Conservation (phyloP, 352 stramenopile genomes). For the Globisporangium mamillatum region DNA sequence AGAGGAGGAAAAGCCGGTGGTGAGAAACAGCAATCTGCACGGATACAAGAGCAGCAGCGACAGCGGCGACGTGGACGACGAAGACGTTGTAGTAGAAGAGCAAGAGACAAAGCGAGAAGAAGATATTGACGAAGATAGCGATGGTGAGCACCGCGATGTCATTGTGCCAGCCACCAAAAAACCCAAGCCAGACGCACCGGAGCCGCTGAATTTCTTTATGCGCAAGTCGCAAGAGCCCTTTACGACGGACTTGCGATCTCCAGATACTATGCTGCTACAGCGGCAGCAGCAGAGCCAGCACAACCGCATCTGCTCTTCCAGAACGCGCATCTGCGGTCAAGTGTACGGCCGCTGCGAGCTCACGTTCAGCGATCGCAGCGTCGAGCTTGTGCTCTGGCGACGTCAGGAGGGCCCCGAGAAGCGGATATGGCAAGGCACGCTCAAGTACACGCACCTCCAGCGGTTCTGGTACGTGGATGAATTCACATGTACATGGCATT, state of each 20-base stretch:
- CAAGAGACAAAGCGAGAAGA: too few relatives aligned
- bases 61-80: slow-evolving; percentile 9
- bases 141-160: neutral
- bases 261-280: neutral
- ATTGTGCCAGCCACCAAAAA: neutral
- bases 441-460: slow-evolving; percentile 39
- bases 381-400: slow-evolving; percentile 36
- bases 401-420: slow-evolving; percentile 10
- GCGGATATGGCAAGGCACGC: slow-evolving; percentile 25
- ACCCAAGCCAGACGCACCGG: neutral
- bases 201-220: slow-evolving; percentile 16
- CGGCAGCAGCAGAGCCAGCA: slow-evolving; percentile 8
- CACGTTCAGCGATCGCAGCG: slow-evolving; percentile 22
- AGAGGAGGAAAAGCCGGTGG: neutral
- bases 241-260: neutral
- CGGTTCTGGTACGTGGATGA: slow-evolving; percentile 36
- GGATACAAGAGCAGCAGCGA: slow-evolving; percentile 12
- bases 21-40: neutral
- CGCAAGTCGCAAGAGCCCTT: slow-evolving; percentile 11
- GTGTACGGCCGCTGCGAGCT: slow-evolving; percentile 42
- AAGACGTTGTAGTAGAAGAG: neutral
- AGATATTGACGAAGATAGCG: neutral
- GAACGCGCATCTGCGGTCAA: slow-evolving; percentile 37
- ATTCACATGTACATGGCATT: neutral
- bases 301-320: slow-evolving; percentile 25